Base-by-base conservation (phyloP, 805 yeast genomes). In the Kazachstania martiniae region DNA sequence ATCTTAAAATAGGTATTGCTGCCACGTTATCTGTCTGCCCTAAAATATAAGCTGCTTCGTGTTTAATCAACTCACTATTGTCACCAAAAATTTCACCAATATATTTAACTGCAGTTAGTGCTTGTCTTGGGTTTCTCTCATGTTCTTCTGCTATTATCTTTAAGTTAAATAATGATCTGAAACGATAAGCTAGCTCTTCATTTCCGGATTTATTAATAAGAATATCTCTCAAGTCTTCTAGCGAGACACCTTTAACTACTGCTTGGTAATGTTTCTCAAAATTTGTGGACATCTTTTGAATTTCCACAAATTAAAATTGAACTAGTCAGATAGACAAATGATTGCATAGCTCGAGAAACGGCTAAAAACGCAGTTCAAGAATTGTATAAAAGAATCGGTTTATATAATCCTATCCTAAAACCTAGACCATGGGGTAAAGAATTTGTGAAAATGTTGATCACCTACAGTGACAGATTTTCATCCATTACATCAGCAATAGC, bases 31-130 rank as follows among this genome's bases (percentile, higher is more conserved):
- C 76, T 28, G 95, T 86, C 60, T 89, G 98, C 22, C 98, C 98
- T 37, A 89, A 63, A 8, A 87, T 95, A 49, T 89, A 89, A 4
- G 97, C 97, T 34, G 89, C 91, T 60, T 89, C 98, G 53, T 89
- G 98, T 62, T 91, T 91, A 53, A 89, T 68, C 33, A 89, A 69
- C 58, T 91, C 97, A 12, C 93, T 78, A 32, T 72, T 70, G 53
- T 83, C 93, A 21, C 57, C 54, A 52, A 89, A 91, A 39, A 89
- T 77, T 46, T 74, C 87, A 26, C 86, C 80, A 43, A 91, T 86
- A 61, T 84, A 82, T 32, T 79, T 71, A 33, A 87, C 70, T 31
- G 89, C 91, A 32, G 43, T 59, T 29, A 65, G 59, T 13, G 93
- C 91, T 27, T 61, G 66, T 28, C 56, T 62, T 25, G 64, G 62